Conservation (phyloP, 306 rosid genomes). For the Gleditsia sinensis region DNA sequence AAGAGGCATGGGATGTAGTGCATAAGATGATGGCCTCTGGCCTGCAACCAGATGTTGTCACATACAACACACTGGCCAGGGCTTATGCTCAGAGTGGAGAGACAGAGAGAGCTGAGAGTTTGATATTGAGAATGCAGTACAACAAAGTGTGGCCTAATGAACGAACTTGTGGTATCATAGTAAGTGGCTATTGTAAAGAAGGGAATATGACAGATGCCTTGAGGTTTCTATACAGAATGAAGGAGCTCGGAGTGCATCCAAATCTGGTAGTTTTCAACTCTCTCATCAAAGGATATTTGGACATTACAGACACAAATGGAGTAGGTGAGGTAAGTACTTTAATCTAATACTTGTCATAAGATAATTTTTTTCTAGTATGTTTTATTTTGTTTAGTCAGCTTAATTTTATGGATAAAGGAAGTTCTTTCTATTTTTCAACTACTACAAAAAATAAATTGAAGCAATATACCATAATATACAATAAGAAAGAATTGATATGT, state of each 20-base stretch:
- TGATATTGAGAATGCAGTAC: conserved; percentile 70
- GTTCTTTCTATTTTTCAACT: neutral
- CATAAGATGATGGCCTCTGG: conserved; percentile 76
- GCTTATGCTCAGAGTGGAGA: conserved; percentile 89
- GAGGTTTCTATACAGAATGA: conserved; percentile 80
- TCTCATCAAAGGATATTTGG: conserved; percentile 87
- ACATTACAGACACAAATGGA: conserved; percentile 69
- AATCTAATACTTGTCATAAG: neutral
- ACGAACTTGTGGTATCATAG: conserved; percentile 86
- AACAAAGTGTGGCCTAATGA: conserved; percentile 69
- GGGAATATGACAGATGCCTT: conserved; percentile 82
- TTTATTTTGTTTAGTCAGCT: neutral
- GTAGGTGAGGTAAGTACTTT: conserved; percentile 67
- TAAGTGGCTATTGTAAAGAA: conserved; percentile 85
- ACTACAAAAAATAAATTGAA: neutral
- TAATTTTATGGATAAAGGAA: neutral
- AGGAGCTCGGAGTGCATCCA: conserved; percentile 71
- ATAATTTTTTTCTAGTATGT: conserved; percentile 11
- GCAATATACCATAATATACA: neutral
- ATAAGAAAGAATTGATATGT: neutral
- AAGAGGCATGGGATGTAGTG: conserved; percentile 79
- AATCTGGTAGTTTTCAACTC: conserved; percentile 85
- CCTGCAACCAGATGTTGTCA: conserved; percentile 81
- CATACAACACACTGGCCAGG: conserved; percentile 81
- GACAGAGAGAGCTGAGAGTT: conserved; percentile 66